Evolutionary conservation across 129 eudicot genomes (phyloP).

Genomic region (Lactuca saligna): DNA sequence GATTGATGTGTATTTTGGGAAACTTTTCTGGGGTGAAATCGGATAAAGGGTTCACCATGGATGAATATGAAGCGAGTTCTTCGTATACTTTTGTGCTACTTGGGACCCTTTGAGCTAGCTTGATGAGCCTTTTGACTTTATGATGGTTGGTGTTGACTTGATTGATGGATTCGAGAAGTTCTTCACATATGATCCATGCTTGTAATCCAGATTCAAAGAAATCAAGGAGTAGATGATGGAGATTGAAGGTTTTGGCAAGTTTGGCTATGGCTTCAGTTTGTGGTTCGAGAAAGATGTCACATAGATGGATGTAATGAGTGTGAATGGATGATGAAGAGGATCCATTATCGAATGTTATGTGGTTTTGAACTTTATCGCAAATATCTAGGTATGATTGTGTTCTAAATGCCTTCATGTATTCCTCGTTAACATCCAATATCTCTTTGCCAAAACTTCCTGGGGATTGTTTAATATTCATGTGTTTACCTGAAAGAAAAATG

Average conservation of each 20-base stretch:
- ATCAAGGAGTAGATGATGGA: conserved; percentile 47
- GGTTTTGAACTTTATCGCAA: conserved; percentile 47
- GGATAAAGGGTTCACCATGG: conserved; percentile 47
- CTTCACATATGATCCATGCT: conserved; percentile 58
- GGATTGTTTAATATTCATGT: conserved; percentile 19
- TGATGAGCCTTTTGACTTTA: conserved; percentile 33
- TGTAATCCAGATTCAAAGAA: conserved; percentile 55
- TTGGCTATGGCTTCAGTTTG: conserved; percentile 49
- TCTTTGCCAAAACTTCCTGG: conserved; percentile 33
- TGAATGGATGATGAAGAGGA: conserved; percentile 36
- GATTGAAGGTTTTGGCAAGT: conserved; percentile 30
- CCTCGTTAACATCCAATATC: conserved; percentile 52
- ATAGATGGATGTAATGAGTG: conserved; percentile 31
- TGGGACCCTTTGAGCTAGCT: conserved; percentile 26
- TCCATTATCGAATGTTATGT: conserved; percentile 21
- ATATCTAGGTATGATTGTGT: conserved; percentile 70
- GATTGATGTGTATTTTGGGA: conserved; percentile 35
- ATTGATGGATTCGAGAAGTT: conserved; percentile 49
- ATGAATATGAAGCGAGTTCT: conserved; percentile 48
- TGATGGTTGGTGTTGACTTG: conserved; percentile 48
- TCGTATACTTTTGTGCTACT: neutral
- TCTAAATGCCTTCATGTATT: conserved; percentile 66
- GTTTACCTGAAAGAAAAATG: conserved; percentile 29
- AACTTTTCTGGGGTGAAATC: conserved; percentile 33
- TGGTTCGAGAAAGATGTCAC: conserved; percentile 53